Evolutionary conservation across 257 asterid species (phyloP), one percentile per base, ranked within the genome.

Genomic region (Cynanchum wilfordii): DNA sequence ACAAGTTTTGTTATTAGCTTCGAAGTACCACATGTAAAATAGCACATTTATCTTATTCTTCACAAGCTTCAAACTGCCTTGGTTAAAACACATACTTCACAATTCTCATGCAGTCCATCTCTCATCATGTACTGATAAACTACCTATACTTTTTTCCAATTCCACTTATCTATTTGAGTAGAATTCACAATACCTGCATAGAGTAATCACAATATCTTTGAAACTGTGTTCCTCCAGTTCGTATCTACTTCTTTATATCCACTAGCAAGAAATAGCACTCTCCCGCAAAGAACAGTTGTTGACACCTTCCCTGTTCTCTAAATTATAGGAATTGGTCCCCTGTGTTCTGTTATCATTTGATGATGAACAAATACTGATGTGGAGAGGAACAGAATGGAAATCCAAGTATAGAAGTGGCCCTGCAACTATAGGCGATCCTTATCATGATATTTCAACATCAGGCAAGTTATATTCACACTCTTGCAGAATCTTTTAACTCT

Each of bases 341-440:
- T 90, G 98, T n/a, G 87, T 90, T 71, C 85, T 95, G 59, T 79
- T 95, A 72, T 92, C 98, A 8, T 95, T 91, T 36, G 99, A 95
- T 10, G 90, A 88, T 50, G 99, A 95, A 75, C 94, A 95, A 67
- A 85, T 92, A 81, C 54, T 95, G 71, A 86, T 95, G 92, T 95
- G 99, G 98, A 90, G 98, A 79, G 99, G 99, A 76, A 82, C 83
- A 80, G 91, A 90, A 49, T 95, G 99, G 99, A 82, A 89, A 78
- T 86, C 97, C 7, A 79, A 83, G 85, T 87, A 84, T 65, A 57
- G 60, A 36, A 73, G 80, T 58, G 88, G 79, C 65, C 49, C 82
- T 71, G 84, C 87, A 6, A 69, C 47, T 78, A 47, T 60, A 44
- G 72, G 75, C 70, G 78, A 75, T 57, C 75, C 83, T 38, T 64